These are phyloP conservation scores for Taphrina confusa DNA, from an alignment of 1,139 yeast genomes.

Conservation along the genomic window DNA sequence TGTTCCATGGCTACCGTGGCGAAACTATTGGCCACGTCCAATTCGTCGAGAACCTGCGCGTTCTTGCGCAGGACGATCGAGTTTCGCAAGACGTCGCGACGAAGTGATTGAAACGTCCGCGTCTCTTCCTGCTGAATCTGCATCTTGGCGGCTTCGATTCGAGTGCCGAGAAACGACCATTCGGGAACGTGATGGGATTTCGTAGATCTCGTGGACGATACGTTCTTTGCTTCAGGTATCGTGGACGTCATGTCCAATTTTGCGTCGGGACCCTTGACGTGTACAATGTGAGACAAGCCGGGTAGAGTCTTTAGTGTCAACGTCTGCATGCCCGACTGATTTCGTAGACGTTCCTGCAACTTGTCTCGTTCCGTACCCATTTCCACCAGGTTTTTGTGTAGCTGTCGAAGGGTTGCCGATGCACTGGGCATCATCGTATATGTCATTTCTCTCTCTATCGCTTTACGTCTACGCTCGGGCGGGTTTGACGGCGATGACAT, in stretches of 20 bases:
- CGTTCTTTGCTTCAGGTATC: conserved; percentile 13
- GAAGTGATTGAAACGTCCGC: conserved; percentile 51
- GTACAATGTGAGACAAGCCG: conserved; percentile 35
- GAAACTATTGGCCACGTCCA: conserved; percentile 76
- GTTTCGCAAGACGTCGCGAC: conserved; percentile 49
- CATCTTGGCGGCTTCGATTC: conserved; percentile 43
- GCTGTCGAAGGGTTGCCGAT: conserved; percentile 40
- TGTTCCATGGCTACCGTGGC: conserved; percentile 68
- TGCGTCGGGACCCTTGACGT: conserved; percentile 31
- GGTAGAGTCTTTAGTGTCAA: conserved; percentile 32
- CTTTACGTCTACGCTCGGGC: conserved; percentile 23
- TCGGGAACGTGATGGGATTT: conserved; percentile 37
- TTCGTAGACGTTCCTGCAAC: conserved; percentile 39
- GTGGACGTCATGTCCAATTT: conserved; percentile 9
- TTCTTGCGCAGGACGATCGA: conserved; percentile 53
- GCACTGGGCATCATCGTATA: conserved; percentile 27
- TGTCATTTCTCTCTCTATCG: conserved; percentile 26
- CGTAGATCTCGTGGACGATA: conserved; percentile 28
- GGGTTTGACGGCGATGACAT: background rate
- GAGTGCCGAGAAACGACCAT: conserved; percentile 45
- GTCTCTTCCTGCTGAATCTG: conserved; percentile 50
- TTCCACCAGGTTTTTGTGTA: conserved; percentile 41
- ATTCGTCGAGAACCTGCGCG: conserved; percentile 58
- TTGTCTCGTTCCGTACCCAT: conserved; percentile 40
- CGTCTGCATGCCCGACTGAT: conserved; percentile 19